Percentiles rank a stretch among this genome's conserved stretches.
phyloP scores from a whole-genome alignment of 2,329 filamentous ascomycete species.

The Aspergillus floridensis region DNA sequence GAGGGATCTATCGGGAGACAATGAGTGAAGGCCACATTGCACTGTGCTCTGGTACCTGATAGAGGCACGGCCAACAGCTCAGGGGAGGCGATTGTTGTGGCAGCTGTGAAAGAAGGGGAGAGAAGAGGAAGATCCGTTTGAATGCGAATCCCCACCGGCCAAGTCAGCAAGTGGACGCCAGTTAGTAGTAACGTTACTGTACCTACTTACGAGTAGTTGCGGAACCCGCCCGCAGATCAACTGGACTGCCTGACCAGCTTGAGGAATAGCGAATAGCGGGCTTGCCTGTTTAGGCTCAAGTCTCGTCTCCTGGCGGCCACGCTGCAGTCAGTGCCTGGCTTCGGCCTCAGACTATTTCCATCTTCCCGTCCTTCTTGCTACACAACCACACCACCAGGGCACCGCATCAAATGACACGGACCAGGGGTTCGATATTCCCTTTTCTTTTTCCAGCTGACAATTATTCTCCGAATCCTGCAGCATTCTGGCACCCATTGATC shows the following conservation, averaged over 20 bases:
- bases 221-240: constrained; percentile 5
- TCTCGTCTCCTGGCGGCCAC: too few relatives aligned
- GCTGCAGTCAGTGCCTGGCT: too few relatives aligned
- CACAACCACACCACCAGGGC: too few relatives aligned
- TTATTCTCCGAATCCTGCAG: neutral
- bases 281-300: neutral
- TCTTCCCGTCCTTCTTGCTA: too few relatives aligned
- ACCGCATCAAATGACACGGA: neutral
- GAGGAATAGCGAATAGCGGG: neutral
- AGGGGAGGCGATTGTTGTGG: neutral
- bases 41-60: neutral
- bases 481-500: neutral
- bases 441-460: neutral
- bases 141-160: constrained; percentile 1
- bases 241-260: constrained; percentile 10
- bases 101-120: neutral
- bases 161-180: neutral
- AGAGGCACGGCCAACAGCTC: neutral
- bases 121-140: neutral
- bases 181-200: neutral
- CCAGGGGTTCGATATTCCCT: neutral
- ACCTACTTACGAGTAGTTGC: too few relatives aligned
- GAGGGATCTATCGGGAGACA: neutral
- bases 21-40: neutral
- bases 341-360: too few relatives aligned